phyloP scores from a whole-genome alignment of 2,329 filamentous ascomycete genomes.

The Anisogramma anomala region DNA sequence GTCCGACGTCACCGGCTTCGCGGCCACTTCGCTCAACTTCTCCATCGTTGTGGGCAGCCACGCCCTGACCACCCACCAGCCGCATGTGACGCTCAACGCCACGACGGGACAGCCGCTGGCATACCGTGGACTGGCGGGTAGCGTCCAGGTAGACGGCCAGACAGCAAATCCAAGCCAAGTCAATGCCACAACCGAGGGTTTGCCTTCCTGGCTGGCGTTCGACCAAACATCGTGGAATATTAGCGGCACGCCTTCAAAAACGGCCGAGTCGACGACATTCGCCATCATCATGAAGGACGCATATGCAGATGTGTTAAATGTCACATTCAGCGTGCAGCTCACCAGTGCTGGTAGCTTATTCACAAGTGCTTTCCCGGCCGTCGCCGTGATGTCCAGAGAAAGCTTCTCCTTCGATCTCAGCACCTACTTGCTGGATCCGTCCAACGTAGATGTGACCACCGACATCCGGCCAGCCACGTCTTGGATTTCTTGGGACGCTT shows the following conservation, averaged over 20 bases:
- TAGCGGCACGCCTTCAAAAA: slow-evolving; percentile 50
- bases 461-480: slow-evolving; percentile 25
- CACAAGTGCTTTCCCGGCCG: slow-evolving; percentile 26
- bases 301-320: slow-evolving; percentile 46
- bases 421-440: slow-evolving; percentile 30
- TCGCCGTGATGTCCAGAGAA: slow-evolving; percentile 31
- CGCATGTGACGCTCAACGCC: slow-evolving; percentile 44
- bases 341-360: slow-evolving; percentile 26
- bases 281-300: slow-evolving; percentile 47
- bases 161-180: slow-evolving; percentile 39
- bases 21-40: slow-evolving; percentile 54
- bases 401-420: slow-evolving; percentile 32
- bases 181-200: slow-evolving; percentile 35
- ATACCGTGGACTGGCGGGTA: slow-evolving; percentile 39
- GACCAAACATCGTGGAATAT: slow-evolving; percentile 50
- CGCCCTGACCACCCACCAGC: slow-evolving; percentile 52
- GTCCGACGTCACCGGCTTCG: slow-evolving; percentile 69
- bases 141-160: slow-evolving; percentile 47
- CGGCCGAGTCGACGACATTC: slow-evolving; percentile 49
- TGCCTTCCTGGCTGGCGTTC: slow-evolving; percentile 61
- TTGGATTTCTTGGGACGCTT: slow-evolving; percentile 32
- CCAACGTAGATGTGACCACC: slow-evolving; percentile 28
- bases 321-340: slow-evolving; percentile 33
- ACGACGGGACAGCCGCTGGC: slow-evolving; percentile 39
- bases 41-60: slow-evolving; percentile 62